Evolutionary conservation across 2,329 filamentous ascomycete genomes (phyloP), one percentile per base, ranked within the genome.

Genomic region (Aspergillus aculeatinus): DNA sequence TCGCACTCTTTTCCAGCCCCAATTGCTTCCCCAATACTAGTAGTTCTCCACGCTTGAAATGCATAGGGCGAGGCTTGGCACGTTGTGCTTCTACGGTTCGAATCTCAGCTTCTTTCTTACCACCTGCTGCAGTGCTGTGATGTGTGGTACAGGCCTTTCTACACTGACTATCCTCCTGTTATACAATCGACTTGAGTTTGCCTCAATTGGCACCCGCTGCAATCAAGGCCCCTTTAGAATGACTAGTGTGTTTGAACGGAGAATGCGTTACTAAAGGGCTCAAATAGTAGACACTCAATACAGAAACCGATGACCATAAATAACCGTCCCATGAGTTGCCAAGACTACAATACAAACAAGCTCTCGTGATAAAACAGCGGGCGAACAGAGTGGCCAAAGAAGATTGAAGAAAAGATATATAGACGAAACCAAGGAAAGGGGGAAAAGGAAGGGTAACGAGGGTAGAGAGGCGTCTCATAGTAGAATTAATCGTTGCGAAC

Each of bases 271-370:
- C 14, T 44, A 1, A 19, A 44, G 14, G 39, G 39, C 29, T 35
- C 51, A 39, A 29, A 29, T 60, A 50, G 51, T 42, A 57, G 31
- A 60, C 42, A 35, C 27, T 42, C 35, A 44, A 42, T 39, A 51
- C 35, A 60, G 27, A 52, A 57, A 55, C n/a, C 39, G 39, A n/a
- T 23, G 29, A 54, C 48, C 54, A 55, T 55, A n/a, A 58, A 58
- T 29, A 51, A 55, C 48, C 61, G 35, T 56, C 57, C 61, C 58
- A 51, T 61, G 51, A 14, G 59, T 44, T 63, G 58, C 56, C 59
- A 61, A 59, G 61, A 59, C 52, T 69, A 69, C 55, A 68, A 61
- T 68, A 68, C 66, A 67, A 67, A 55, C 53, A 55, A 48, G 53
- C 60, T 50, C 51, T 52, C 55, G 42, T 62, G 65, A 58, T 64